These are phyloP conservation scores for Metarhizium album DNA, from an alignment of 2,329 filamentous ascomycete species.

Conservation along the genomic window DNA sequence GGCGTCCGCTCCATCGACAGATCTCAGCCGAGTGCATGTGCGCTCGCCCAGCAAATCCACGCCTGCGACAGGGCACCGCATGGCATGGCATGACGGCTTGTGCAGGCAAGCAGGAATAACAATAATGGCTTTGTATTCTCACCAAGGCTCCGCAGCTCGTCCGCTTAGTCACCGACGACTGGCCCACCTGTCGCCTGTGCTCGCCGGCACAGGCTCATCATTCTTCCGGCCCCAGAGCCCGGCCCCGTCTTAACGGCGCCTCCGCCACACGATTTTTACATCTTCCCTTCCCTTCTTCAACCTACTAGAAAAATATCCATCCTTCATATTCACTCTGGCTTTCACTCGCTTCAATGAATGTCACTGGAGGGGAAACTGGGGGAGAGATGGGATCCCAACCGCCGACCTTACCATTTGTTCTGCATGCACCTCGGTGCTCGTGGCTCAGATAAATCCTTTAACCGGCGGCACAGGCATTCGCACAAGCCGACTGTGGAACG, in stretches of 20 bases:
- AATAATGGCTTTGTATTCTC: too few species aligned
- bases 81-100: too few species aligned
- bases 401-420: slow-evolving; percentile 40
- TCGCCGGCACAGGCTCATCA: slow-evolving; percentile 10
- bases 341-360: slow-evolving; percentile 41
- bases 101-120: too few species aligned
- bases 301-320: slow-evolving; percentile 35
- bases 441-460: slow-evolving; percentile 25
- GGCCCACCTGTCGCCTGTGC: background rate
- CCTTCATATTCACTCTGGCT: slow-evolving; percentile 61
- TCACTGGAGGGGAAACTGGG: slow-evolving; percentile 60
- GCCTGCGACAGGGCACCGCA: too few species aligned
- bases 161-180: too few species aligned
- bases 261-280: background rate
- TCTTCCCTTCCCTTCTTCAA: slow-evolving; percentile 22
- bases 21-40: too few species aligned
- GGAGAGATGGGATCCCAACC: slow-evolving; percentile 43
- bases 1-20: too few species aligned
- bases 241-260: background rate
- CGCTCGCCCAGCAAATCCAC: too few species aligned
- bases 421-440: slow-evolving; percentile 22
- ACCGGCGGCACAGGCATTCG: slow-evolving; percentile 20
- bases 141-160: too few species aligned
- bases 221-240: slow-evolving; percentile 16
- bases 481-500: background rate